Evolutionary conservation across 768 basidiomycete species (phyloP).

Genomic region (Suillus weaverae): DNA sequence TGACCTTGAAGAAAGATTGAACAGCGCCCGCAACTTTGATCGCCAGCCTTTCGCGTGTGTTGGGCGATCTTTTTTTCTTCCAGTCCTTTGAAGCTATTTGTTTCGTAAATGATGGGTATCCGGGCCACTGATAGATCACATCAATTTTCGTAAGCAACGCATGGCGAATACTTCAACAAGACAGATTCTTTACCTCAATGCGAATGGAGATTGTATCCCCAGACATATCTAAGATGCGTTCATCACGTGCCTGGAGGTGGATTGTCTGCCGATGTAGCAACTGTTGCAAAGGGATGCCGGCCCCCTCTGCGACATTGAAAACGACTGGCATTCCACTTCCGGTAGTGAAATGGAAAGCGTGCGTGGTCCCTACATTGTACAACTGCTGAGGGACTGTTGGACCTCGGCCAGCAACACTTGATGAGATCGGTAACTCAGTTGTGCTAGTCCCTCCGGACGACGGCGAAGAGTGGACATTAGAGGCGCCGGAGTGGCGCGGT

Average conservation of each 20-base stretch:
- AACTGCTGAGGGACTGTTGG: constrained; percentile 24
- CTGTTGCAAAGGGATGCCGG: constrained; percentile 61
- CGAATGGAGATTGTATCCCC: constrained; percentile 78
- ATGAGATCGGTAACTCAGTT: neutral
- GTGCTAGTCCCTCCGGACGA: constrained; percentile 1
- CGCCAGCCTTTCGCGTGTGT: constrained; percentile 71
- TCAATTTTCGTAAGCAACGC: constrained; percentile 11
- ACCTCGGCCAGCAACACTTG: constrained; percentile 17
- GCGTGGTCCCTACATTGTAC: constrained; percentile 19
- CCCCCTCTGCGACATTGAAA: constrained; percentile 56
- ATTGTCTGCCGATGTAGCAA: constrained; percentile 57
- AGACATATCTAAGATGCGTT: constrained; percentile 57
- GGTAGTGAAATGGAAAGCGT: constrained; percentile 3
- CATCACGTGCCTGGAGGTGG: constrained; percentile 54
- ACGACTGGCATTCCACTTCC: constrained; percentile 53
- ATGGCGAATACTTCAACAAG: constrained; percentile 2
- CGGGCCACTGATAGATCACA: constrained; percentile 61
- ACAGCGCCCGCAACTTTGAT: constrained; percentile 74
- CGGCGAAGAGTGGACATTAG: constrained; percentile 13
- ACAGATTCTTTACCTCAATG: constrained; percentile 49
- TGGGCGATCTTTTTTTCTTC: constrained; percentile 68
- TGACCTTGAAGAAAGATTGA: constrained; percentile 61
- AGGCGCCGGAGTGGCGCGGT: constrained; percentile 17
- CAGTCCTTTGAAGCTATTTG: constrained; percentile 80
- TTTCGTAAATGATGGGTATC: constrained; percentile 70